Percentiles rank a stretch among this genome's conserved stretches.
phyloP scores from a whole-genome alignment of 1,284 basidiomycete species.

The Afroboletus lepidellus region DNA sequence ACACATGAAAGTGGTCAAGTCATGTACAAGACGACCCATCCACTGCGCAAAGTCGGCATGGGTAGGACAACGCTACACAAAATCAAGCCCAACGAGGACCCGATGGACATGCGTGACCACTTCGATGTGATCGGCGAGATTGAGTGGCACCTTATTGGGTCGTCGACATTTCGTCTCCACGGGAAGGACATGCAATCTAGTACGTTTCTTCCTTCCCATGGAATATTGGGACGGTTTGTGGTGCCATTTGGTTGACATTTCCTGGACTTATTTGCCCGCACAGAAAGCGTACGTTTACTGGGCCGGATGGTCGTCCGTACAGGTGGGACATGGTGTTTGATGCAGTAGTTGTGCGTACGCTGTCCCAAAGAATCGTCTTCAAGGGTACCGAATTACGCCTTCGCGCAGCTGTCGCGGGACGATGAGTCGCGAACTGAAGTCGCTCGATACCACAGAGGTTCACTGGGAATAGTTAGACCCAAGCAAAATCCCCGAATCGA shows the following conservation, averaged over 20 bases:
- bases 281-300: constrained; percentile 33
- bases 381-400: not conserved
- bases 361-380: not conserved
- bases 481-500: constrained; percentile 32
- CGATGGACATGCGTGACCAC: constrained; percentile 19
- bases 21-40: constrained; percentile 33
- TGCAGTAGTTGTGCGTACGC: constrained; percentile 21
- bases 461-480: constrained; percentile 20
- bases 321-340: constrained; percentile 27
- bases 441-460: constrained; percentile 29
- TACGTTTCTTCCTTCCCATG: constrained; percentile 28
- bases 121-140: constrained; percentile 23
- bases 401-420: constrained; percentile 21
- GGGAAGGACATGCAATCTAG: constrained; percentile 21
- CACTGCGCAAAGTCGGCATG: constrained; percentile 10
- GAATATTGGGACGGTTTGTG: constrained; percentile 26
- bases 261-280: not conserved
- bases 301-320: constrained; percentile 23
- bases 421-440: constrained; percentile 22
- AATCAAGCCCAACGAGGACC: constrained; percentile 16
- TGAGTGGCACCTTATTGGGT: constrained; percentile 19
- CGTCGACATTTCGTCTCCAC: constrained; percentile 24
- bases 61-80: constrained; percentile 22
- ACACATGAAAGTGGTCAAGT: constrained; percentile 25
- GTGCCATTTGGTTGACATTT: not conserved